Evolutionary conservation across 116 monocot species (phyloP), one percentile per base, ranked within the genome.

Genomic region (Phalaenopsis hybrid): DNA sequence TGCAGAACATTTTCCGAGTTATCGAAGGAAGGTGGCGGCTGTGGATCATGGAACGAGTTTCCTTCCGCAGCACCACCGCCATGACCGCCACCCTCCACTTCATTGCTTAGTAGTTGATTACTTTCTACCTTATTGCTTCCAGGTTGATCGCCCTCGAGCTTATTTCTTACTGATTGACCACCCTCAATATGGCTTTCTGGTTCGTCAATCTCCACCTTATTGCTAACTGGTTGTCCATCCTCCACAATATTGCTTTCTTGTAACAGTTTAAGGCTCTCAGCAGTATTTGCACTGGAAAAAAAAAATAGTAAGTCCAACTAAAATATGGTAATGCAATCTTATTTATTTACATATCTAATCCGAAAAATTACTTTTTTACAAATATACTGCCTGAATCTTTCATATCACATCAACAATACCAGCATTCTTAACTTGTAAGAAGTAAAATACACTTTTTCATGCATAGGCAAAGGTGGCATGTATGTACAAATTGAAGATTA

Each of bases 31-130:
- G 33, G 57, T 81, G 46, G 31, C 0, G 52, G 51, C 31, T 52
- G 44, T 2, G n/a, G 28, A 44, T 77, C 52, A 79, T 61, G 10
- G 18, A 6, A 79, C 2, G 59, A 43, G 41, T 25, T 50, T 79
- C 25, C 41, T 79, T 61, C 79, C 37, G 57, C 57, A 57, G 15
- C 33, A 37, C 51, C 17, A 15, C 51, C 46, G 16, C 16, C 80
- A 52, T 44, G 82, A 50, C 80, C 82, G 65, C 46, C 78, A 78
- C 28, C 83, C 59, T 76, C 67, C 6, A 23, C 21, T 20, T 85
- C 86, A 57, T 85, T 82, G 49, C 78, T 88, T 86, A 88, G 88
- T 55, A 44, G 82, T 59, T 81, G 85, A 57, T 41, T 68, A 74
- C n/a, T 81, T 44, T 76, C 67, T 6, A 44, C 31, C 16, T 55